These are phyloP conservation scores for Flaveria robusta DNA, from an alignment of 129 eudicot species.

Conservation along the genomic window DNA sequence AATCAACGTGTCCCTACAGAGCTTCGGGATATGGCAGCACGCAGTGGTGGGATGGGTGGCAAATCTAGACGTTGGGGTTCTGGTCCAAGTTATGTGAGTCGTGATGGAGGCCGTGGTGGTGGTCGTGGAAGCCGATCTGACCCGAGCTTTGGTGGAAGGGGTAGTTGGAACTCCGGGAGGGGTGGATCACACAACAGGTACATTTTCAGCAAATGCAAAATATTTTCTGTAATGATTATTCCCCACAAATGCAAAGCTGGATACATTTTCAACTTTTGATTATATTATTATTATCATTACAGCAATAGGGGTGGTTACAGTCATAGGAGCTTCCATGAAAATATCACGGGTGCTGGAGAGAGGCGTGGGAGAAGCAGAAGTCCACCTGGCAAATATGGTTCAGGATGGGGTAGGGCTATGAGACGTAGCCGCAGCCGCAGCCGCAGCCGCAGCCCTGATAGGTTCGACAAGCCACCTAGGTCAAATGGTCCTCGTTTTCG, in stretches of 20 bases:
- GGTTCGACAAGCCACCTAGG: constrained; percentile 42
- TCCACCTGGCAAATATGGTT: constrained; percentile 44
- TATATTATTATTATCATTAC: background rate
- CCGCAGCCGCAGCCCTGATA: constrained; percentile 61
- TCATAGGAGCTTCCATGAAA: constrained; percentile 62
- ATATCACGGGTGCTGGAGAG: constrained; percentile 42
- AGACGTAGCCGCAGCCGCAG: constrained; percentile 73
- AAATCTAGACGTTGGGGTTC: constrained; percentile 63
- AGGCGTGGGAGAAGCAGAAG: constrained; percentile 26
- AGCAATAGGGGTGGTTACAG: constrained; percentile 40
- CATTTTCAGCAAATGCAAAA: background rate
- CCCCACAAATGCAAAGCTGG: background rate
- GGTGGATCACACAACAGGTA: constrained; percentile 60
- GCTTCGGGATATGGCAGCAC: constrained; percentile 74
- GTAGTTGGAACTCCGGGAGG: constrained; percentile 45
- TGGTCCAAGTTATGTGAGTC: constrained; percentile 57
- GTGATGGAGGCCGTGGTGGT: constrained; percentile 45
- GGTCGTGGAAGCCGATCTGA: constrained; percentile 58
- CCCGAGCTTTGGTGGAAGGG: constrained; percentile 66
- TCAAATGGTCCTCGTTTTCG: constrained; percentile 31
- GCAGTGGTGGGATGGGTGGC: constrained; percentile 78
- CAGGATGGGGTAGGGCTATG: constrained; percentile 55
- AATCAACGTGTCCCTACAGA: constrained; percentile 81
- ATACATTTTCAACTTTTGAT: background rate
- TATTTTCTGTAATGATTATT: background rate